Evolutionary conservation across 495 filamentous ascomycete species (phyloP).

Genomic region (Podospora appendiculata): DNA sequence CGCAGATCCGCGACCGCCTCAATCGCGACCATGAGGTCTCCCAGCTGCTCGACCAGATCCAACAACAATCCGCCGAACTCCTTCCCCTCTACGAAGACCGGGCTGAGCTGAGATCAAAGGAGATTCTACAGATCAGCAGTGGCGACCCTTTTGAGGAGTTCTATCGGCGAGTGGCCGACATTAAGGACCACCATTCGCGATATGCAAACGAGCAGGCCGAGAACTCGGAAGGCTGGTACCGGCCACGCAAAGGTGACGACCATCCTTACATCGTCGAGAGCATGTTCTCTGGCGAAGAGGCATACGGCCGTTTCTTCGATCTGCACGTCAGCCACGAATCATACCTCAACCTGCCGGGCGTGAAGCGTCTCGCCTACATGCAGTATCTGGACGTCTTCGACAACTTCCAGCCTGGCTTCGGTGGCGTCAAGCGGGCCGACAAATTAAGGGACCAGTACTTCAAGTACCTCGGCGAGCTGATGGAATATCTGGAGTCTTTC

Average conservation of each 20-base stretch:
- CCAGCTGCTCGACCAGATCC: constrained; percentile 78
- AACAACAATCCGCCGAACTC: constrained; percentile 73
- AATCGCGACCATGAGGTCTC: constrained; percentile 85
- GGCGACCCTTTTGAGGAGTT: constrained; percentile 91
- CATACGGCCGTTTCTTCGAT: constrained; percentile 84
- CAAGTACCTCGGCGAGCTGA: constrained; percentile 71
- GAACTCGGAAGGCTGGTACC: constrained; percentile 89
- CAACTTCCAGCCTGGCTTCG: constrained; percentile 63
- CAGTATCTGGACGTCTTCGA: constrained; percentile 91
- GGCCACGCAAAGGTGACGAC: constrained; percentile 52
- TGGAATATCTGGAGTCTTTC: constrained; percentile 78
- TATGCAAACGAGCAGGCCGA: constrained; percentile 95
- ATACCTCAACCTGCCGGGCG: constrained; percentile 79
- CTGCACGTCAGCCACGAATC: constrained; percentile 74
- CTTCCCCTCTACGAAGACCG: constrained; percentile 80
- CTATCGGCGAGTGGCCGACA: constrained; percentile 70
- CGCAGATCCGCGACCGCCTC: constrained; percentile 73
- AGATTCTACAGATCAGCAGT: constrained; percentile 75
- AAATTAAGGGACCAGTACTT: constrained; percentile 91
- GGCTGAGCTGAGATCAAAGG: constrained; percentile 59
- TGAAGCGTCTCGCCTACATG: constrained; percentile 77
- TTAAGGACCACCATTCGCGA: constrained; percentile 79
- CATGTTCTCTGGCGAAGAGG: constrained; percentile 94
- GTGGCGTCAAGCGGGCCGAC: constrained; percentile 64
- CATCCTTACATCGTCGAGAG: constrained; percentile 73